Evolutionary conservation across 495 filamentous ascomycete genomes (phyloP).

Genomic region (Pyronema omphalodes): DNA sequence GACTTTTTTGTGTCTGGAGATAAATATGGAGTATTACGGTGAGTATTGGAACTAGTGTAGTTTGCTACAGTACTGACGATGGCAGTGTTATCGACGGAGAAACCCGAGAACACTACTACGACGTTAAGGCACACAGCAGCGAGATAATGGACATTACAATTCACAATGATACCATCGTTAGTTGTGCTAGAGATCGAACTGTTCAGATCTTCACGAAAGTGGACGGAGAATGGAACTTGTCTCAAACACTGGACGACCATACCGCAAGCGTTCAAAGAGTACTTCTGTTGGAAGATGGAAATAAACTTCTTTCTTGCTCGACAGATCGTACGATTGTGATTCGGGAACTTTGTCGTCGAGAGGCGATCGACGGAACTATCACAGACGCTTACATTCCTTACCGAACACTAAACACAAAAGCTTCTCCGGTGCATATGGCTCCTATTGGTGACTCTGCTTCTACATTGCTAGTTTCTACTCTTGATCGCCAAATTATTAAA

Average conservation of each 20-base stretch:
- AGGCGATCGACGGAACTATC: conserved; percentile 31
- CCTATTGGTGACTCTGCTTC: conserved; percentile 40
- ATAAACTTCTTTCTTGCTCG: conserved; percentile 67
- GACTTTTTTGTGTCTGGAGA: conserved; percentile 63
- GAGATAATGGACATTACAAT: conserved; percentile 73
- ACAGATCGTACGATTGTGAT: conserved; percentile 69
- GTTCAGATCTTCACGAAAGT: conserved; percentile 63
- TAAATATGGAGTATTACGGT: conserved; percentile 64
- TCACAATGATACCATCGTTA: conserved; percentile 50
- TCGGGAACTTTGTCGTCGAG: conserved; percentile 43
- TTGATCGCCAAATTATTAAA: conserved; percentile 61
- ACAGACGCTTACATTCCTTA: conserved; percentile 49
- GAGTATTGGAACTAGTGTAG: conserved; percentile 15
- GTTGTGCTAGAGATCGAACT: conserved; percentile 70
- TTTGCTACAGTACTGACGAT: conserved; percentile 7
- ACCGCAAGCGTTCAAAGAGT: conserved; percentile 48
- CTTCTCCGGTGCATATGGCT: conserved; percentile 71
- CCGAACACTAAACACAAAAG: conserved; percentile 59
- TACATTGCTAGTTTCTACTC: conserved; percentile 53
- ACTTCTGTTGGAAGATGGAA: conserved; percentile 42
- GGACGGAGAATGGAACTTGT: conserved; percentile 35
- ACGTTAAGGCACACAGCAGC: conserved; percentile 56
- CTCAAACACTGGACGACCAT: conserved; percentile 66
- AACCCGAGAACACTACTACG: conserved; percentile 17
- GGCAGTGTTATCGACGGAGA: conserved; percentile 30